Percentiles rank a stretch among this genome's conserved stretches.
phyloP scores from a whole-genome alignment of 805 yeast genomes.

The Jamesozyma piceae region DNA sequence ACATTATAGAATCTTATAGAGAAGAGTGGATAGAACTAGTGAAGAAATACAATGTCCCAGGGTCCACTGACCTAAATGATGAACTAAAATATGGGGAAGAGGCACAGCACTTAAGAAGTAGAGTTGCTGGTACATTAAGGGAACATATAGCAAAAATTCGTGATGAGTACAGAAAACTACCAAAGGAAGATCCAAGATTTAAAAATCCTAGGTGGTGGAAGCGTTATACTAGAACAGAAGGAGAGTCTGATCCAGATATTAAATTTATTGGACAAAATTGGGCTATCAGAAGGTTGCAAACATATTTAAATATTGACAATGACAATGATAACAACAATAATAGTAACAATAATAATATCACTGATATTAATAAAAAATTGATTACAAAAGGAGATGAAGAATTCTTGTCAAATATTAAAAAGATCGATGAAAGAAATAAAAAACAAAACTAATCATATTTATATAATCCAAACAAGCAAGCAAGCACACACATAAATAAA shows the following conservation, averaged over 20 bases:
- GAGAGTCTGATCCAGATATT: conserved; percentile 57
- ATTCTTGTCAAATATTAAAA: too few species aligned
- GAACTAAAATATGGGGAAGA: conserved; percentile 54
- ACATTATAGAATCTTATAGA: conserved; percentile 50
- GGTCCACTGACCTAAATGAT: conserved; percentile 45
- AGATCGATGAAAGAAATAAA: background rate
- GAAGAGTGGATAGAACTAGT: conserved; percentile 60
- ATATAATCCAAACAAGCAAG: background rate
- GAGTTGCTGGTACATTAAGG: conserved; percentile 61
- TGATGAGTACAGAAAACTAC: conserved; percentile 33
- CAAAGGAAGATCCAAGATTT: conserved; percentile 61
- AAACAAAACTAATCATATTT: background rate
- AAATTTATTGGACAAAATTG: conserved; percentile 71
- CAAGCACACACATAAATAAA: background rate
- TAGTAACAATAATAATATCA: conserved; percentile 1
- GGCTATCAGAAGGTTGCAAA: conserved; percentile 70
- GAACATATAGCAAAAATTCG: conserved; percentile 46
- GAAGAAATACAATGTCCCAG: conserved; percentile 41
- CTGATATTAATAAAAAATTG: too few species aligned
- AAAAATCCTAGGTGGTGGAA: conserved; percentile 69
- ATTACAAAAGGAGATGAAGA: too few species aligned
- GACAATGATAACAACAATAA: background rate
- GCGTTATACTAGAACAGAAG: conserved; percentile 52
- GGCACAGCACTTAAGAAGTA: conserved; percentile 58
- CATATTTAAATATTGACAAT: conserved; percentile 18